Conservation (phyloP, 805 yeast species). For the Cyberlindnera maclurae region DNA sequence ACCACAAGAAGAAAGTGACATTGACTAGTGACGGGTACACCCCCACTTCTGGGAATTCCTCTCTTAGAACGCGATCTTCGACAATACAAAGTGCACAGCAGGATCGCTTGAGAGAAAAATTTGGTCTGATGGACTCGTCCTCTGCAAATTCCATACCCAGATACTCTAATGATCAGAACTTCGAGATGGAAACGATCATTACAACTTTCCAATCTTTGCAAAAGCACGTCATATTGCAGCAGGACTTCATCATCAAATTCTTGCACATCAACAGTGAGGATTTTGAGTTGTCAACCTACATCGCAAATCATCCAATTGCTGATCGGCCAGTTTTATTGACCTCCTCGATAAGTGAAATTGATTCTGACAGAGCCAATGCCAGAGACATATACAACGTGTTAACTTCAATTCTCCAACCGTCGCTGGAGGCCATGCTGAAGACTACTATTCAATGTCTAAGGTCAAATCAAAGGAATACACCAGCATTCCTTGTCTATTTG, state of each 20-base stretch:
- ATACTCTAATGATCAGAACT: constrained; percentile 1
- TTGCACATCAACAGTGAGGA: constrained; percentile 34
- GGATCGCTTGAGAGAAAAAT: constrained; percentile 13
- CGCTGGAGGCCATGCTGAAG: constrained; percentile 24
- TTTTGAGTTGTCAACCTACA: constrained; percentile 26
- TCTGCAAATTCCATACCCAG: constrained; percentile 3
- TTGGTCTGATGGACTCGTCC: constrained; percentile 16
- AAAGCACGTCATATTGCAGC: constrained; percentile 31
- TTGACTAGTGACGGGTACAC: constrained; percentile 4
- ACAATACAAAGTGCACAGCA: constrained; percentile 2
- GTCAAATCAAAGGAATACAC: constrained; percentile 33
- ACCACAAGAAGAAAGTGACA: constrained; percentile 12
- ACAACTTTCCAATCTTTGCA: constrained; percentile 26
- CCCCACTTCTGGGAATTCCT: background rate
- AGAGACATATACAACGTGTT: constrained; percentile 39
- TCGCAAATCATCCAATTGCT: constrained; percentile 24
- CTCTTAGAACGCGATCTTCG: constrained; percentile 1
- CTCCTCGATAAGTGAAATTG: constrained; percentile 29
- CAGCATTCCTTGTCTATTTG: constrained; percentile 34
- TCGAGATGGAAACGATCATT: constrained; percentile 9
- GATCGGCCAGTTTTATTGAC: constrained; percentile 28
- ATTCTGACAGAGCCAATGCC: constrained; percentile 41
- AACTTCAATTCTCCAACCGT: constrained; percentile 37
- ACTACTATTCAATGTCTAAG: constrained; percentile 30
- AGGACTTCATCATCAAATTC: constrained; percentile 33